Conservation (phyloP, 441 rosid species). For the Brassica hybrid region DNA sequence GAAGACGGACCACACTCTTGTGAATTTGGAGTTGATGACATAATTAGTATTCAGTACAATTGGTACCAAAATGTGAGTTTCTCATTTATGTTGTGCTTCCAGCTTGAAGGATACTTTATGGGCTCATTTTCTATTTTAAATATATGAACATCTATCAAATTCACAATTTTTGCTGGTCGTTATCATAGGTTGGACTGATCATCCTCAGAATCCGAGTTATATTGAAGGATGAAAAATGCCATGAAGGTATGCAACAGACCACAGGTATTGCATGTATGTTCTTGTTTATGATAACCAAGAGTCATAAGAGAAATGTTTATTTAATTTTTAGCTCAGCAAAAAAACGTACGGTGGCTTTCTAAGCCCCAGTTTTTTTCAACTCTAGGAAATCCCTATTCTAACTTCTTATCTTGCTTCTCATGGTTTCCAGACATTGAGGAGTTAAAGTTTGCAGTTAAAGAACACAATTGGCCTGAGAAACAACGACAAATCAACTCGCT, state of each 20-base stretch:
- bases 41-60: slow-evolving; percentile 62
- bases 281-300: slow-evolving; percentile 19
- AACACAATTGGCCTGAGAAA: slow-evolving; percentile 72
- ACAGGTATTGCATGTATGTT: slow-evolving; percentile 51
- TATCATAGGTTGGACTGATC: slow-evolving; percentile 60
- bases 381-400: slow-evolving; percentile 6
- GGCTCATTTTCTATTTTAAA: slow-evolving; percentile 25
- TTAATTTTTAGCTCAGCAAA: background rate
- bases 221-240: slow-evolving; percentile 54
- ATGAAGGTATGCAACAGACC: slow-evolving; percentile 46
- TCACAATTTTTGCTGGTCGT: slow-evolving; percentile 13
- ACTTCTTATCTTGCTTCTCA: slow-evolving; percentile 30
- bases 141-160: slow-evolving; percentile 8
- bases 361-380: slow-evolving; percentile 18
- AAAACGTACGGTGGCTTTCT: background rate
- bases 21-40: slow-evolving; percentile 75
- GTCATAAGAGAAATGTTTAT: background rate
- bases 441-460: slow-evolving; percentile 67
- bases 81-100: slow-evolving; percentile 31
- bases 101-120: slow-evolving; percentile 30
- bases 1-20: slow-evolving; percentile 49
- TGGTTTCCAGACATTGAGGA: slow-evolving; percentile 71
- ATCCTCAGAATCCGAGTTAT: slow-evolving; percentile 60
- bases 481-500: slow-evolving; percentile 63
- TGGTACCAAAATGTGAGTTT: slow-evolving; percentile 74